Evolutionary conservation across 768 basidiomycete species (phyloP).

Genomic region (Russula vinacea): DNA sequence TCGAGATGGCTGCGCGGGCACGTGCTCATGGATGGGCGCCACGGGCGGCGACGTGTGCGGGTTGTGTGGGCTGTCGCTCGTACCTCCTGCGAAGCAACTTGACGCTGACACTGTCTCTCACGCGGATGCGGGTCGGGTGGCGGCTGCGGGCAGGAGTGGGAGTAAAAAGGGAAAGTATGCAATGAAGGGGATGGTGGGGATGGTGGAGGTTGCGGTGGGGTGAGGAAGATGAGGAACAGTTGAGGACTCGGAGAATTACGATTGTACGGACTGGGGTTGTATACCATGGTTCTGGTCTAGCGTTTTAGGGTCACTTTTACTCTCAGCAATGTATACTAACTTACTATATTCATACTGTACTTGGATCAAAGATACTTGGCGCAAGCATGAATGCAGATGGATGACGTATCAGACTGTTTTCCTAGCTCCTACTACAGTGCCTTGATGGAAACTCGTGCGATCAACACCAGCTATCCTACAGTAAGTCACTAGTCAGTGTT

Average conservation of each 20-base stretch:
- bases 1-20: conserved; percentile 58
- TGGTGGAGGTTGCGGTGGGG: conserved; percentile 19
- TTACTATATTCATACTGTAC: too few relatives aligned
- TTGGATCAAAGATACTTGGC: too few relatives aligned
- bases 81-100: conserved; percentile 26
- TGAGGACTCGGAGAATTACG: conserved; percentile 40
- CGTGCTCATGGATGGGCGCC: conserved; percentile 62
- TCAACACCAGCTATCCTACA: too few relatives aligned
- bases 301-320: conserved; percentile 26
- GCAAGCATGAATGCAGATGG: too few relatives aligned
- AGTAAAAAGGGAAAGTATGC: conserved; percentile 26
- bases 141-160: neutral
- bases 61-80: conserved; percentile 52
- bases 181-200: neutral
- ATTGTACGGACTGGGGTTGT: conserved; percentile 58
- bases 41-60: conserved; percentile 46
- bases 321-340: conserved; percentile 34
- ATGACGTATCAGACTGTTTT: too few relatives aligned
- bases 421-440: too few relatives aligned
- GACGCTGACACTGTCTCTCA: neutral
- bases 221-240: neutral
- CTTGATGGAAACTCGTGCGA: too few relatives aligned
- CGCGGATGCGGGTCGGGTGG: neutral
- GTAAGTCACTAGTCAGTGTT: too few relatives aligned
- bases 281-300: conserved; percentile 51